Percentiles rank a stretch among this genome's conserved stretches.
Conservation (phyloP, 192 early-diverging fungal genomes). For the Coemansia sp. region DNA sequence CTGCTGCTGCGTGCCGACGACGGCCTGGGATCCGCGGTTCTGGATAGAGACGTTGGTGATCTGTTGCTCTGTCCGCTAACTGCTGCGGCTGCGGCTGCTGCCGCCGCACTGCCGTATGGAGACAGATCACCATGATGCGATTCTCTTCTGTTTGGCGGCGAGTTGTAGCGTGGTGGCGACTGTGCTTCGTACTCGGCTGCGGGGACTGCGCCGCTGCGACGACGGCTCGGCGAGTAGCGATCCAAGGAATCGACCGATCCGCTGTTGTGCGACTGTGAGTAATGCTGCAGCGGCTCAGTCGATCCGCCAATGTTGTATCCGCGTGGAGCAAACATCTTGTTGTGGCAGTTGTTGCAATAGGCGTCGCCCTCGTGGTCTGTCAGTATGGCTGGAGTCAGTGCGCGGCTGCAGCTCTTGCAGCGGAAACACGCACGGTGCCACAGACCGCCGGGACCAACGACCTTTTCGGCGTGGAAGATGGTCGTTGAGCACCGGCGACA, state of each 20-base stretch:
- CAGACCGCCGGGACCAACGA: constrained; percentile 50
- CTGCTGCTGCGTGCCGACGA: constrained; percentile 25
- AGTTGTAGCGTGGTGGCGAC: neutral
- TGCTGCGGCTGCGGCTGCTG: constrained; percentile 39
- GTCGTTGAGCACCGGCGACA: constrained; percentile 52
- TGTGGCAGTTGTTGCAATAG: constrained; percentile 51
- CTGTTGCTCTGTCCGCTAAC: constrained; percentile 26
- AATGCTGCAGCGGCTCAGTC: constrained; percentile 23
- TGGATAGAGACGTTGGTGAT: constrained; percentile 7
- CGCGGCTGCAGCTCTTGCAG: constrained; percentile 51
- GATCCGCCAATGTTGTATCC: constrained; percentile 52
- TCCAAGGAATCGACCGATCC: neutral
- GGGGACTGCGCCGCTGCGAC: constrained; percentile 3
- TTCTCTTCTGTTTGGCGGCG: constrained; percentile 9
- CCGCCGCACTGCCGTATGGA: constrained; percentile 40
- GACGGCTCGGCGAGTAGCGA: constrained; percentile 4
- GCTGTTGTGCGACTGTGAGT: constrained; percentile 3
- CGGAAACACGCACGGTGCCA: constrained; percentile 56
- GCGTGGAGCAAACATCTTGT: constrained; percentile 48
- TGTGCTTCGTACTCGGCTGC: neutral
- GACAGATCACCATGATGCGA: neutral
- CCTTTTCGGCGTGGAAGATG: constrained; percentile 57
- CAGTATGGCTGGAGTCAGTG: constrained; percentile 46
- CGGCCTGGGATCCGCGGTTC: constrained; percentile 13
- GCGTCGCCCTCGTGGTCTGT: constrained; percentile 56